Percentiles rank a stretch among this genome's conserved stretches.
phyloP scores from a whole-genome alignment of 805 yeast species.

The Kuraishia capsulata region DNA sequence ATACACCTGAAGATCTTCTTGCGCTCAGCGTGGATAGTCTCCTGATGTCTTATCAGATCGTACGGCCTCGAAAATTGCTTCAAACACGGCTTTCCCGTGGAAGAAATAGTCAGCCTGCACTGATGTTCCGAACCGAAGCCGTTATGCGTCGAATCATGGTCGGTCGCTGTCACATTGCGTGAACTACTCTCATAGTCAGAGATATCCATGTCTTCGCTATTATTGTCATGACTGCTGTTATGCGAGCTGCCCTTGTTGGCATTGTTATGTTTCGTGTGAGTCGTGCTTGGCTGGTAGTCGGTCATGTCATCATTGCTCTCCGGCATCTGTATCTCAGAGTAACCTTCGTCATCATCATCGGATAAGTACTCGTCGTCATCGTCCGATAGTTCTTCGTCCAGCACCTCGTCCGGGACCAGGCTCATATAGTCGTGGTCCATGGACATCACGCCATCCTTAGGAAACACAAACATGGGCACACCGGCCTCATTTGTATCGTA shows the following conservation, averaged over 20 bases:
- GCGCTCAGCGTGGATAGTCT: constrained; percentile 87
- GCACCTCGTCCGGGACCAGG: constrained; percentile 8
- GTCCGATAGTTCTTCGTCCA: constrained; percentile 11
- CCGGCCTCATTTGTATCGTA: constrained; percentile 3
- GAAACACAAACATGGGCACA: constrained; percentile 7
- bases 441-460: constrained; percentile 2
- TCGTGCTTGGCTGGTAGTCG: too few relatives aligned
- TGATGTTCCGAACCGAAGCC: constrained; percentile 28
- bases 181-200: too few relatives aligned
- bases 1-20: constrained; percentile 81
- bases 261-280: too few relatives aligned
- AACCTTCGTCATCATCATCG: constrained; percentile 2
- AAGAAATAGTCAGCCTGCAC: constrained; percentile 51
- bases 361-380: constrained; percentile 10
- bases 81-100: constrained; percentile 55
- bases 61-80: constrained; percentile 89
- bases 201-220: not conserved
- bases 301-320: too few relatives aligned
- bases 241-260: too few relatives aligned
- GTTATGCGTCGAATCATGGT: too few relatives aligned
- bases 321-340: not conserved
- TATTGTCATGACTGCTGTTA: too few relatives aligned
- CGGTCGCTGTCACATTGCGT: too few relatives aligned
- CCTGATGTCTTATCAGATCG: constrained; percentile 91
- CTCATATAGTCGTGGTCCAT: constrained; percentile 2